A percentile compares a stretch with the other conserved stretches of the same genome.
Conservation (phyloP, 2,329 filamentous ascomycete genomes). For the Xenosphaeropsis pyriputrescens region DNA sequence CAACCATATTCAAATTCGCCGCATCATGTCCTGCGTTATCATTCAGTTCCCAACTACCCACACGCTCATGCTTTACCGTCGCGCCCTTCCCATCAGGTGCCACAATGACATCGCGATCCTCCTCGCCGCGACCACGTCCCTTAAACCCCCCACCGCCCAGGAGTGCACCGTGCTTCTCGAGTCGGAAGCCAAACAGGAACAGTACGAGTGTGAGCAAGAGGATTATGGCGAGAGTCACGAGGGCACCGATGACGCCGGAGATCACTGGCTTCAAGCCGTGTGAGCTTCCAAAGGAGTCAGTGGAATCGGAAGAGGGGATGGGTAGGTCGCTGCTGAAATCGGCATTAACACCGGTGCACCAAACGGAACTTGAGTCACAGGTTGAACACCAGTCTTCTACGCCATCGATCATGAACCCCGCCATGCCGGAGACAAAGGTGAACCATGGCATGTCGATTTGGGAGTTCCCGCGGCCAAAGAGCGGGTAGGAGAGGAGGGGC, state of each 20-base stretch:
- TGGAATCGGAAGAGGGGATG: background rate
- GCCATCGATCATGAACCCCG: slow-evolving; percentile 8
- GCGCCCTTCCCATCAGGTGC: slow-evolving; percentile 8
- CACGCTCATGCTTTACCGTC: slow-evolving; percentile 13
- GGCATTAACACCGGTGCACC: too few species aligned
- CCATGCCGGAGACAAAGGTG: slow-evolving; percentile 13
- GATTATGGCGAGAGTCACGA: slow-evolving; percentile 9
- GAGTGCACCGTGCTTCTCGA: slow-evolving; percentile 7
- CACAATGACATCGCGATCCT: slow-evolving; percentile 14
- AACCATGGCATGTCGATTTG: slow-evolving; percentile 14
- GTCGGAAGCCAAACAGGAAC: slow-evolving; percentile 11
- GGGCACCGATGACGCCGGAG: slow-evolving; percentile 16
- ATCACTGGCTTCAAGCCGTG: slow-evolving; percentile 5
- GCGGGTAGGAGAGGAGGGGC: slow-evolving; percentile 17
- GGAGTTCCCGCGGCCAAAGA: slow-evolving; percentile 14
- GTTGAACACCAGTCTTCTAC: slow-evolving; percentile 13
- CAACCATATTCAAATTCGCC: too few species aligned
- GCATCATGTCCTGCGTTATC: slow-evolving; percentile 2
- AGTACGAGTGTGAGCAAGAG: slow-evolving; percentile 4
- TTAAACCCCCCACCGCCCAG: slow-evolving; percentile 14
- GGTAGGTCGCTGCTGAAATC: too few species aligned
- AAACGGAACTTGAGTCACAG: slow-evolving; percentile 4
- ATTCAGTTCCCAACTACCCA: slow-evolving; percentile 18
- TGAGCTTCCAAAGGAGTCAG: background rate
- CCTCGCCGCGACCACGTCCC: slow-evolving; percentile 14